Base-by-base conservation (phyloP, 352 stramenopile genomes). In the Pythium volutum region DNA sequence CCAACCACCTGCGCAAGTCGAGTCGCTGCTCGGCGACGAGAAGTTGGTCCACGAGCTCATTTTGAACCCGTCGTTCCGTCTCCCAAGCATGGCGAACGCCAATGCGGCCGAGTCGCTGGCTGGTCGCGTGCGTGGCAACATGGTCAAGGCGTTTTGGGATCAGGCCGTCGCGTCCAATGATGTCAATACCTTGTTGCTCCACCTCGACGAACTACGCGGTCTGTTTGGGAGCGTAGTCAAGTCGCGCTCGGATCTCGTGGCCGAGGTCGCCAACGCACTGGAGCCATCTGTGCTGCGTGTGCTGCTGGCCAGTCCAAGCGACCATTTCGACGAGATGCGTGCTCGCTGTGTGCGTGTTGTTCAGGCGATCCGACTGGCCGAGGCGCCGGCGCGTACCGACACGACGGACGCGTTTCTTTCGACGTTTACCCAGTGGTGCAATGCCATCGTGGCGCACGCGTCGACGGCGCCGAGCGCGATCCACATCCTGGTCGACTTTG, bases 141-240 rank as follows among this genome's bases (percentile, higher is more conserved):
- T 90, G 79, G 68, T 72, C 1, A 71, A 77, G 46, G 83, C 79
- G 1, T 93, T 89, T 38, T 93, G 83, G 83, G 81, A 89, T 45
- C 77, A 80, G 10, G 65, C 88, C 0, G 63, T 78, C 0, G 65
- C 67, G 3, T 50, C 74, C 3, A 83, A 84, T 53, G 81, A 89
- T 43, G 52, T 80, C 7, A 47, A 71, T 38, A 75, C 71, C 14
- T 50, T 92, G 1, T 51, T 91, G 18, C 57, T 64, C 1, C 71
- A 70, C 4, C 74, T 82, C 0, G 79, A 88, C 31, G 81, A 91
- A 61, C 54, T 93, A 3, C 71, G 77, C 1, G 46, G 53, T 1
- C 57, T 64, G 7, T 86, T 93, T 58, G 59, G 62, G 0, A 59
- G 22, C 5, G 61, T 71, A 1, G 51, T 70, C 23, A 50, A 62